Evolutionary conservation across 140 eudicot genomes (phyloP), one percentile per base, ranked within the genome.

Genomic region (Senecio squalidus): DNA sequence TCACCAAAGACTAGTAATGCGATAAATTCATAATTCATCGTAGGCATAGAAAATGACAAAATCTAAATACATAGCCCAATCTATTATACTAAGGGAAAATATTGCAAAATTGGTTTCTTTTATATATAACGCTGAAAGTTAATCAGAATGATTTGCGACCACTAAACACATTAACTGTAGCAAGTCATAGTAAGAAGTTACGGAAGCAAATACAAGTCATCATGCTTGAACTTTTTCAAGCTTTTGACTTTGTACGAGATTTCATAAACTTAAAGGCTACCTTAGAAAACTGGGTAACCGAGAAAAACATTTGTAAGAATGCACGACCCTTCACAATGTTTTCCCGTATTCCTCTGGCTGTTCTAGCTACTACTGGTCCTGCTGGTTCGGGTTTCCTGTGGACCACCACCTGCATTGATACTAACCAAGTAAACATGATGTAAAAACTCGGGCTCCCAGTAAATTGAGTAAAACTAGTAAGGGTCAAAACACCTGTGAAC

Each of bases 331-430:
- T 88, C 48, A 87, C 83, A 27, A 92, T 80, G 27, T 79, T 86
- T 58, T 92, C 96, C 48, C 82, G 82, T 39, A 88, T 40, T 60
- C 76, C 76, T 58, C 96, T 78, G 31, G 89, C 96, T 30, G 79
- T 70, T 75, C 74, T 84, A 87, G 95, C 98, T 67, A 87, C 55
- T 67, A 47, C 82, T n/a, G 93, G 98, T 30, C 69, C 88, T 56
- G 69, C 55, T 61, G 31, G 67, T 21, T 69, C 75, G 50, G 76
- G 45, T 66, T 52, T 58, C 60, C 46, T 55, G 64, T 66, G 89
- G 66, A 49, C 74, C 46, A 65, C 81, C 71, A 49, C 86, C 98
- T 84, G 96, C 86, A 75, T 47, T 13, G 84, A 55, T 71, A 74
- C 96, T 87, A 92, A 76, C 58, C 75, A 80, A 74, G 88, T 83